Evolutionary conservation across 1,284 basidiomycete genomes (phyloP).

Genomic region (Psilocybe mexicana): DNA sequence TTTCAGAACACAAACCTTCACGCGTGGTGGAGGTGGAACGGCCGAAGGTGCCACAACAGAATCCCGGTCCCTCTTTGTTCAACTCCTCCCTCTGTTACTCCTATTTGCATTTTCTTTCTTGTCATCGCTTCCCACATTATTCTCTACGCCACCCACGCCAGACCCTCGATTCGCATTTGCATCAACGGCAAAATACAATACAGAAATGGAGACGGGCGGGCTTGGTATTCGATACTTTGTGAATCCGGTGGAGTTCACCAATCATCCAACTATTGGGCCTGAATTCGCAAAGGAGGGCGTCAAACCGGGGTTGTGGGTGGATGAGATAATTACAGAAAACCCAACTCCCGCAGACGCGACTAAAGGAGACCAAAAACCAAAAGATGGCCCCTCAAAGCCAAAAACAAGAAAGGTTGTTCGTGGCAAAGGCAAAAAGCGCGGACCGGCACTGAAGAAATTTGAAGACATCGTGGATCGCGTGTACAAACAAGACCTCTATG

Average conservation of each 20-base stretch:
- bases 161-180: slow-evolving; percentile 85
- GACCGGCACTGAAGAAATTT: slow-evolving; percentile 53
- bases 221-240: slow-evolving; percentile 86
- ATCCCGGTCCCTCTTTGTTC: slow-evolving; percentile 72
- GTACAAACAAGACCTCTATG: slow-evolving; percentile 72
- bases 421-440: slow-evolving; percentile 30
- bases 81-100: slow-evolving; percentile 86
- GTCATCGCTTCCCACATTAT: slow-evolving; percentile 80
- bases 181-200: slow-evolving; percentile 56
- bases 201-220: slow-evolving; percentile 66
- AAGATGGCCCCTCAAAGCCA: slow-evolving; percentile 15
- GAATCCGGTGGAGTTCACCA: slow-evolving; percentile 75
- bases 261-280: slow-evolving; percentile 75
- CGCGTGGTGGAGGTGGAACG: slow-evolving; percentile 30
- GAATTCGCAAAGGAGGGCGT: slow-evolving; percentile 59
- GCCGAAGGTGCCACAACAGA: slow-evolving; percentile 41
- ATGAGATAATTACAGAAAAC: slow-evolving; percentile 25
- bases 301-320: slow-evolving; percentile 34
- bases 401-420: slow-evolving; percentile 22
- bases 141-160: slow-evolving; percentile 64
- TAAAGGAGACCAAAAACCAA: slow-evolving; percentile 11
- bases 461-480: slow-evolving; percentile 70
- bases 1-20: slow-evolving; percentile 58
- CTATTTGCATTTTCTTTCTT: slow-evolving; percentile 85
- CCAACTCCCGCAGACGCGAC: slow-evolving; percentile 9